Conservation (phyloP, 78 protist genomes). For the Mantamonas sphyraenae region DNA sequence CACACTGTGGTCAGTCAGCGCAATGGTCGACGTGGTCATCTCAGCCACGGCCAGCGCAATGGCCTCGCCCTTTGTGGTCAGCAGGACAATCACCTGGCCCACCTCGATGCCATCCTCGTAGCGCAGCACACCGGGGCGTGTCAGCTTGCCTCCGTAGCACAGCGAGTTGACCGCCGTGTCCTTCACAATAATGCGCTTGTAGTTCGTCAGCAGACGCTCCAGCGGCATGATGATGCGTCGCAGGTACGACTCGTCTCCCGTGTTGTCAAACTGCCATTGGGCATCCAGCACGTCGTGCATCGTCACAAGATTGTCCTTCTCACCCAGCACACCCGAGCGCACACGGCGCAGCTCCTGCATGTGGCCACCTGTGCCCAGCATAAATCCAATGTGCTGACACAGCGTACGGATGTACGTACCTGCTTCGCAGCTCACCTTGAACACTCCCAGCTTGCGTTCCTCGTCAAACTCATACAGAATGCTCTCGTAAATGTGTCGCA, state of each 20-base stretch:
- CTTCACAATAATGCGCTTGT: conserved; percentile 97
- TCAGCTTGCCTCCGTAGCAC: conserved; percentile 98
- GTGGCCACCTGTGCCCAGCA: conserved; percentile 96
- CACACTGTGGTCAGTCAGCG: conserved; percentile 93
- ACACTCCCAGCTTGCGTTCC: conserved; percentile 86
- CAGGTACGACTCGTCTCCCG: conserved; percentile 79
- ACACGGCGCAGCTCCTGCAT: conserved; percentile 97
- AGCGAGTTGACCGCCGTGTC: conserved; percentile 98
- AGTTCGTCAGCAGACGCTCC: conserved; percentile 80
- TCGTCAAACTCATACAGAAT: conserved; percentile 89
- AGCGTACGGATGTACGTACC: conserved; percentile 99
- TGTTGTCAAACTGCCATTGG: conserved; percentile 78
- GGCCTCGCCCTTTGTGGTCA: conserved; percentile 99
- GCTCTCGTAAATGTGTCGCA: conserved; percentile 92
- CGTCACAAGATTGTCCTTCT: conserved; percentile 83
- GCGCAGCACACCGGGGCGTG: conserved; percentile 98
- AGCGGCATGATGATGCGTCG: conserved; percentile 95
- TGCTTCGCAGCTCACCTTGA: conserved; percentile 97
- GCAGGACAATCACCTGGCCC: conserved; percentile 93
- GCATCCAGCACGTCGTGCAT: conserved; percentile 99
- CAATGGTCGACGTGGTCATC: conserved; percentile 93
- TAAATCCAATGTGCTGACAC: conserved; percentile 97
- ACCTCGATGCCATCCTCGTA: conserved; percentile 81
- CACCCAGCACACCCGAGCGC: conserved; percentile 84
- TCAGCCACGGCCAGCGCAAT: conserved; percentile 94